Evolutionary conservation across 257 asterid species (phyloP).

Genomic region (Fraxinus quadrangulata): DNA sequence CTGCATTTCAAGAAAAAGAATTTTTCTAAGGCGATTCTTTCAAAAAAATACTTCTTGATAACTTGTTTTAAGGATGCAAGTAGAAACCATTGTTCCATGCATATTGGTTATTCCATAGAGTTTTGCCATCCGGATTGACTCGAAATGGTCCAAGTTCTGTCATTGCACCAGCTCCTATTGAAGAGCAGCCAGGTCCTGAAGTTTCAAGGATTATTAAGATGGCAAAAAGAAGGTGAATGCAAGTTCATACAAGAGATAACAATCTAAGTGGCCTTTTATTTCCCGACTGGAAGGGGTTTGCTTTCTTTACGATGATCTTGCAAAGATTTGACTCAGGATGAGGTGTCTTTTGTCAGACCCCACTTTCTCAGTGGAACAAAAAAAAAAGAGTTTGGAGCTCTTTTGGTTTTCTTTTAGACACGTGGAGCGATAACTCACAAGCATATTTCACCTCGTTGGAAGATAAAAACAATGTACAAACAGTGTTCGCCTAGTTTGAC

Average conservation of each 20-base stretch:
- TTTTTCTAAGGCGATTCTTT: no score
- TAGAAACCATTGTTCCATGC: constrained; percentile 43
- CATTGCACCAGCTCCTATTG: constrained; percentile 41
- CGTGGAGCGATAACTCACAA: not conserved
- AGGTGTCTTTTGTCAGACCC: no score
- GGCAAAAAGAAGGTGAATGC: no score
- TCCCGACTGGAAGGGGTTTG: no score
- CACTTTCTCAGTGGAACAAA: no score
- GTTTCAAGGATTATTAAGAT: not conserved
- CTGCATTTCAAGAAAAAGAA: constrained; percentile 30
- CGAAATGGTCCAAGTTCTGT: constrained; percentile 42
- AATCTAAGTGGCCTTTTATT: no score
- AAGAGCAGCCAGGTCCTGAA: constrained; percentile 48
- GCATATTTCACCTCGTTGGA: not conserved
- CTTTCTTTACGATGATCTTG: no score
- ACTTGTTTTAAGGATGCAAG: not conserved
- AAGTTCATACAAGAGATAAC: no score
- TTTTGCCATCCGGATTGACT: constrained; percentile 34
- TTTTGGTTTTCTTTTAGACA: no score
- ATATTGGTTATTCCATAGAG: constrained; percentile 32
- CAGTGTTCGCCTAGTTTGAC: no score
- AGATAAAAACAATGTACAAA: not conserved
- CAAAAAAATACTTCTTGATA: no score
- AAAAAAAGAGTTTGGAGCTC: no score
- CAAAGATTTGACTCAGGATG: constrained; percentile 30